Base-by-base conservation (phyloP, 176 grass and related monocot species). In the Cenchrus americanus region DNA sequence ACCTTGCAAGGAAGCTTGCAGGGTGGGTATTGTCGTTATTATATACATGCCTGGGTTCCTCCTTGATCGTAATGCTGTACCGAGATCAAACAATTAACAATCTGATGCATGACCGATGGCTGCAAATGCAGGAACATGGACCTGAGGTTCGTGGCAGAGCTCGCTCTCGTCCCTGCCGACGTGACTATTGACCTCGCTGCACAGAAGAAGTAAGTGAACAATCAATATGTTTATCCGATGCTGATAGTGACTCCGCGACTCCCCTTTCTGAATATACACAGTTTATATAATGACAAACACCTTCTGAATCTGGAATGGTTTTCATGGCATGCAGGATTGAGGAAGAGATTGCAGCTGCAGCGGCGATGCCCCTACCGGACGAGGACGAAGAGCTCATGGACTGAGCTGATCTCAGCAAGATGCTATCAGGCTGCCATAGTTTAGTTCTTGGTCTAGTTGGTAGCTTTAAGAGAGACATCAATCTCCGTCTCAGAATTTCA, bases 1-100 rank as follows among this genome's bases (percentile, higher is more conserved):
- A 88, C 74, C 83, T 95, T 66, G 88, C 93, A 51, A 95, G 75
- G 73, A 95, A 95, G 78, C 82, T 95, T n/a, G 17, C 88, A 17
- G 93, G 93, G 90, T 95, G 80, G 74, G 37, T 76, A 21, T 65
- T 63, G 17, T 14, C 69, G 8, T 21, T 10, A 69, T 70, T 70
- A 10, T 47, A 42, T 70, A 70, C 44, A 5, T 23, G 41, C 11
- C 19, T 9, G 8, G 14, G 3, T 67, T 42, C 40, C 17, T 68
- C 65, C 65, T 68, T 21, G 65, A 68, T 19, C 17, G 42, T 30
- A 18, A 66, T 67, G 32, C 63, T 10, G 37, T 37, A 52, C 11
- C 13, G 12, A 14, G 11, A 52, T 4, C 50, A 92, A 80, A 68
- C 1, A 19, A 37, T 42, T 51, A 49, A 63, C 32, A 24, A 52